Conservation (phyloP, 1,139 yeast genomes). For the Saccharomyces hybrid region DNA sequence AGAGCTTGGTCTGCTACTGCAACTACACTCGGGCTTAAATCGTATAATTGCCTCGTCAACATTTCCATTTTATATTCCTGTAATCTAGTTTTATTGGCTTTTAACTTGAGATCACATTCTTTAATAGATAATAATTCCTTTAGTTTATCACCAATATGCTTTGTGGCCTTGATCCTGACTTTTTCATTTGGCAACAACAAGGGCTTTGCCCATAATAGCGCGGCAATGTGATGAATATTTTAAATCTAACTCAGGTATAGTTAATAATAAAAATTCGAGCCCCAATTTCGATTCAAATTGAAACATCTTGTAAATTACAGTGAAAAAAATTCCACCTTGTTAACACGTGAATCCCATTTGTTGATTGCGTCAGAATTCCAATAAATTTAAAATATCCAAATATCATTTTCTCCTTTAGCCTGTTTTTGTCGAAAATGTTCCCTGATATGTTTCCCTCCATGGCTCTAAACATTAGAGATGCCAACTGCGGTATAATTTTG, state of each 20-base stretch:
- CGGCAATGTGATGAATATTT: constrained; percentile 60
- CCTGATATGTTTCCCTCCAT: constrained; percentile 48
- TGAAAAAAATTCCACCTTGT: constrained; percentile 79
- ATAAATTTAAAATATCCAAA: constrained; percentile 71
- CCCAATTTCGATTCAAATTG: constrained; percentile 47
- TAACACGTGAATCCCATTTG: constrained; percentile 58
- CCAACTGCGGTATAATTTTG: constrained; percentile 75
- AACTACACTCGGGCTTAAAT: constrained; percentile 51
- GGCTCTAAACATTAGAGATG: constrained; percentile 76
- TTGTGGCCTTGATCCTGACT: constrained; percentile 52
- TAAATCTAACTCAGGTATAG: constrained; percentile 58
- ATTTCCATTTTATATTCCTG: constrained; percentile 38
- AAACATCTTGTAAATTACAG: constrained; percentile 66
- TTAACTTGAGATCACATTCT: constrained; percentile 7
- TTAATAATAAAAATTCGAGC: constrained; percentile 47
- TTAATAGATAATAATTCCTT: constrained; percentile 11
- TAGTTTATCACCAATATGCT: constrained; percentile 38
- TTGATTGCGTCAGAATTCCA: constrained; percentile 58
- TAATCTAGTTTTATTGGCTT: constrained; percentile 9
- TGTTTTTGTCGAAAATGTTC: constrained; percentile 57
- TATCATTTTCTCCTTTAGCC: constrained; percentile 59
- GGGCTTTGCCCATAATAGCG: constrained; percentile 55
- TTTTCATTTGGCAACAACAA: constrained; percentile 50
- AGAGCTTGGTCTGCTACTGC: constrained; percentile 48
- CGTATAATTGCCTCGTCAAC: constrained; percentile 65